A percentile compares a stretch with the other conserved stretches of the same genome.
phyloP scores from a whole-genome alignment of 2,329 filamentous ascomycete genomes.

The Emmonsiellopsis sp. region DNA sequence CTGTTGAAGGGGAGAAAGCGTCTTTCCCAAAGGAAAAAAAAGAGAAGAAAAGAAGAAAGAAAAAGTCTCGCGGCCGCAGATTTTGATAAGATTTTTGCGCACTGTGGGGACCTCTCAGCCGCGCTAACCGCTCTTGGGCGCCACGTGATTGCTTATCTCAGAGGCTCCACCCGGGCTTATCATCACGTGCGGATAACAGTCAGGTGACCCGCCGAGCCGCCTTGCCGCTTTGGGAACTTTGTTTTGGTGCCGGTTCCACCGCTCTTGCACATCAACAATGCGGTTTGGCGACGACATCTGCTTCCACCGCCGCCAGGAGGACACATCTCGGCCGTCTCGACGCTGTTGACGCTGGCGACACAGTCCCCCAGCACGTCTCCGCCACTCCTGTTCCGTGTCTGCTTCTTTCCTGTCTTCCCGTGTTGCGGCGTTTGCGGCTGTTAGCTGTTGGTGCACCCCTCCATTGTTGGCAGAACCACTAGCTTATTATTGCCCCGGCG shows the following conservation, averaged over 20 bases:
- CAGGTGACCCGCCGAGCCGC: not conserved
- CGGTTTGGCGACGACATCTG: not conserved
- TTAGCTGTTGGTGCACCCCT: too few species aligned
- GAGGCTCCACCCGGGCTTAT: not conserved
- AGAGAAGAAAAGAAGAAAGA: conserved; percentile 28
- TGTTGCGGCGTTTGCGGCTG: too few species aligned
- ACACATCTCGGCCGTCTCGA: not conserved
- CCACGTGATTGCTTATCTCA: not conserved
- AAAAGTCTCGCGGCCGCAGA: not conserved
- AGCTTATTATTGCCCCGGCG: not conserved
- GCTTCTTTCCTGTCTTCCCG: too few species aligned
- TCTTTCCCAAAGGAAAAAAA: conserved; percentile 48
- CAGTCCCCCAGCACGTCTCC: too few species aligned
- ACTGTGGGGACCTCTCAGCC: not conserved
- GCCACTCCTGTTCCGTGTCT: too few species aligned
- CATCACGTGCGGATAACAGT: not conserved
- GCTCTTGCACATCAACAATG: conserved; percentile 6
- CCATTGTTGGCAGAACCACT: not conserved
- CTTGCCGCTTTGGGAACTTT: conserved; percentile 12
- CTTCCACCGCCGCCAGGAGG: not conserved
- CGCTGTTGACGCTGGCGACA: too few species aligned
- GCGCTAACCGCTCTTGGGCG: not conserved
- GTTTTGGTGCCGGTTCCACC: conserved; percentile 10
- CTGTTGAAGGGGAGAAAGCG: conserved; percentile 52
- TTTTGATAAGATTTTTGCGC: not conserved